A percentile compares a stretch with the other conserved stretches of the same genome.
Conservation (phyloP, 2,329 filamentous ascomycete genomes). For the Aspergillus sp. region DNA sequence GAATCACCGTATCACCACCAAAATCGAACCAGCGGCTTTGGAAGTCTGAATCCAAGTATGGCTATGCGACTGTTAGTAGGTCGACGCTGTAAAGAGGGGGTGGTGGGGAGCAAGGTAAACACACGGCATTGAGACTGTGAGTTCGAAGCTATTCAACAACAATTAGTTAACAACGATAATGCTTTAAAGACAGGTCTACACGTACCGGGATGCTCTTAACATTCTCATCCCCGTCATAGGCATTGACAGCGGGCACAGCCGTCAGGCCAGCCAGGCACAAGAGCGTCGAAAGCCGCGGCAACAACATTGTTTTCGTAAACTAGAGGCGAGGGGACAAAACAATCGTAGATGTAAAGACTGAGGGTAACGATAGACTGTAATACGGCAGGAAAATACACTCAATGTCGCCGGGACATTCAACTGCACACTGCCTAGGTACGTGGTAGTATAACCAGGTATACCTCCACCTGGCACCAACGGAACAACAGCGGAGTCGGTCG, state of each 20-base stretch:
- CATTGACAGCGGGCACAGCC: constrained; percentile 30
- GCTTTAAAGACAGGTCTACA: constrained; percentile 12
- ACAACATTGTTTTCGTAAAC: constrained; percentile 28
- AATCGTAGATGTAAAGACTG: neutral
- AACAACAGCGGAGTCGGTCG: constrained; percentile 11
- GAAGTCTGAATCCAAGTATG: constrained; percentile 97
- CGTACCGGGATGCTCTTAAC: constrained; percentile 67
- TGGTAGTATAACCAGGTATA: neutral
- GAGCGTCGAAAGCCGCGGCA: constrained; percentile 34
- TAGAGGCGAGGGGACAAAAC: neutral
- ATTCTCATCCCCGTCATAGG: constrained; percentile 51
- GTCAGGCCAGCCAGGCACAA: constrained; percentile 36
- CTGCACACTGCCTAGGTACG: neutral
- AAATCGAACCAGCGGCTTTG: constrained; percentile 99
- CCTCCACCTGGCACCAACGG: constrained; percentile 37
- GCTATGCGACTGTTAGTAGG: constrained; percentile 52
- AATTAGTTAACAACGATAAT: constrained; percentile 10
- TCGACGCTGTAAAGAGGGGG: neutral
- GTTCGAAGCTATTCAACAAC: constrained; percentile 67
- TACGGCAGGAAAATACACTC: neutral
- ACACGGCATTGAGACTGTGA: constrained; percentile 76
- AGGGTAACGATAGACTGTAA: constrained; percentile 8
- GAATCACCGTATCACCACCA: constrained; percentile 88
- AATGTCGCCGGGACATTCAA: constrained; percentile 44
- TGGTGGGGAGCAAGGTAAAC: constrained; percentile 35